These are phyloP conservation scores for Phaeodactylum tricornutum DNA, from an alignment of 108 stramenopile species.

Conservation along the genomic window DNA sequence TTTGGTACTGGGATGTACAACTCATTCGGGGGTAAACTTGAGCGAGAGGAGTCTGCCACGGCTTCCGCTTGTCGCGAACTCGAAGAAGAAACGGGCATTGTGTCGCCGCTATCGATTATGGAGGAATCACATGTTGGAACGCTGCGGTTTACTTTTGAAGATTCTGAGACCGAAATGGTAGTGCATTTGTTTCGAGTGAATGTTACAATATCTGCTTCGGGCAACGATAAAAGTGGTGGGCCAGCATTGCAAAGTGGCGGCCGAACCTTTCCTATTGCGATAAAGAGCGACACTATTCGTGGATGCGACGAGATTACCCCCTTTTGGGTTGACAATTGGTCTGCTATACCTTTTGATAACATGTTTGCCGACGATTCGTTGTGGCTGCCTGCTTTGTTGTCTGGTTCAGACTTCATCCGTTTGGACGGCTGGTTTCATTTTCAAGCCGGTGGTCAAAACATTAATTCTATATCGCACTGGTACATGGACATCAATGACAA, in stretches of 20 bases:
- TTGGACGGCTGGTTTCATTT: constrained; percentile 74
- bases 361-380: constrained; percentile 82
- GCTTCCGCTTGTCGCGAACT: constrained; percentile 55
- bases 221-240: background rate
- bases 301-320: constrained; percentile 74
- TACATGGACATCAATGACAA: constrained; percentile 42
- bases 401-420: constrained; percentile 8
- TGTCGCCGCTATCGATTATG: constrained; percentile 19
- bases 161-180: constrained; percentile 46
- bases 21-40: constrained; percentile 68
- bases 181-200: constrained; percentile 57
- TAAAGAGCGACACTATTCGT: constrained; percentile 27
- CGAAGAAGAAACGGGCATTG: constrained; percentile 54
- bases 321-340: constrained; percentile 44
- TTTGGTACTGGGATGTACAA: constrained; percentile 64
- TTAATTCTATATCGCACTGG: constrained; percentile 57
- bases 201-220: constrained; percentile 4
- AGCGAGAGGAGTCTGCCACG: constrained; percentile 22
- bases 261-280: too few relatives aligned
- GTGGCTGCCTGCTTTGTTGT: constrained; percentile 47
- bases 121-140: constrained; percentile 37
- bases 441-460: constrained; percentile 31
- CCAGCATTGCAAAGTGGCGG: background rate
- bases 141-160: constrained; percentile 55
- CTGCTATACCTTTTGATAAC: constrained; percentile 48